Conservation (phyloP, 768 basidiomycete species). For the Lyophyllum shimeji region DNA sequence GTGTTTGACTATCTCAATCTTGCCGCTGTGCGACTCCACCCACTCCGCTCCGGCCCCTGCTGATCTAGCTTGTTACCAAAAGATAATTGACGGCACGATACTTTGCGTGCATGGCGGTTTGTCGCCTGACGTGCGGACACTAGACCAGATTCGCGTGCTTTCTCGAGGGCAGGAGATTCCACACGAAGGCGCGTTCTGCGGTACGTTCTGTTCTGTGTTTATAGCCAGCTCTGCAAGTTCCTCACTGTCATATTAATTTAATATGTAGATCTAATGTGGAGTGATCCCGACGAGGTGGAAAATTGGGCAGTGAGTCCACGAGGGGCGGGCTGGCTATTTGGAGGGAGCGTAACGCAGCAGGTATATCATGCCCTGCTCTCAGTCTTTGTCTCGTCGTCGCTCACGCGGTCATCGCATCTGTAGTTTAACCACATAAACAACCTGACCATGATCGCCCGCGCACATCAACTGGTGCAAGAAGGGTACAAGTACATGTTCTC, state of each 20-base stretch:
- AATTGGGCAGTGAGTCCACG: slow-evolving; percentile 97
- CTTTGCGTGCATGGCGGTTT: slow-evolving; percentile 96
- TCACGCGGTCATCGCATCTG: neutral
- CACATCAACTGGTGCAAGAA: slow-evolving; percentile 96
- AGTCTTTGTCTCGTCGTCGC: neutral
- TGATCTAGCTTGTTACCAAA: neutral
- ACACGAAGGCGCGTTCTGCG: slow-evolving; percentile 98
- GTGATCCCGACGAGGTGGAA: slow-evolving; percentile 91
- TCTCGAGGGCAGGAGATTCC: slow-evolving; percentile 97
- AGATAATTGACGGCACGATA: slow-evolving; percentile 94
- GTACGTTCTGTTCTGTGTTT: slow-evolving; percentile 34
- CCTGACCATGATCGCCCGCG: slow-evolving; percentile 85
- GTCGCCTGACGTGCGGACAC: slow-evolving; percentile 91
- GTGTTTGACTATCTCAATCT: slow-evolving; percentile 96
- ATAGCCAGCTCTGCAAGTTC: neutral
- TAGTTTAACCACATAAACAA: slow-evolving; percentile 94
- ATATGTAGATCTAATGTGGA: slow-evolving; percentile 93
- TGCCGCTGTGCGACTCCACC: slow-evolving; percentile 66
- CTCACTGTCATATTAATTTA: neutral
- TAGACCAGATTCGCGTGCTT: slow-evolving; percentile 92
- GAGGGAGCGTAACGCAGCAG: slow-evolving; percentile 81
- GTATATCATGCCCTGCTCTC: slow-evolving; percentile 34
- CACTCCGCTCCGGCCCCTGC: neutral
- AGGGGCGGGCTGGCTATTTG: slow-evolving; percentile 96
- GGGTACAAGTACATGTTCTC: slow-evolving; percentile 98